Evolutionary conservation across 441 rosid genomes (phyloP), one percentile per base, ranked within the genome.

Genomic region (Adansonia grandidieri): DNA sequence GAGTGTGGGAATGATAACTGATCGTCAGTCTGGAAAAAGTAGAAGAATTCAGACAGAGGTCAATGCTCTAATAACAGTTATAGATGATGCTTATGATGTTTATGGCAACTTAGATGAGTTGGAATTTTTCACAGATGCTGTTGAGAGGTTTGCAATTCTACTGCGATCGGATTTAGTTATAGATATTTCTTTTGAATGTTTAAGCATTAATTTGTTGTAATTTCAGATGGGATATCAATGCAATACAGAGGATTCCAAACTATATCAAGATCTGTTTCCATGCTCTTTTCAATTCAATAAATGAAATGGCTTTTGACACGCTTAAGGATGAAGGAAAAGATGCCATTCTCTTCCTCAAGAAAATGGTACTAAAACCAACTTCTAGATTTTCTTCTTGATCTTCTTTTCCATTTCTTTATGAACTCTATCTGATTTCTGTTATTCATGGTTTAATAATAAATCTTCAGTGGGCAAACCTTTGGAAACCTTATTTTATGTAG

Each of bases 241-340:
- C 77, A 4, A 17, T 77, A 8, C 78, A 81, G 15, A 28, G 20
- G 13, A 81, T 87, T 70, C 87, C 87, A 4, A n/a, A 80, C 6
- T 83, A 79, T 32, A 84, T 84, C 85, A 75, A 81, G 74, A 44
- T 75, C 4, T 79, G 66, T 37, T 86, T 67, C 67, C 61, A 75
- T 0, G 24, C 78, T 45, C 57, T 87, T 0, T 13, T 73, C 45
- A 80, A 78, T 77, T 17, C 70, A 2, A 17, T 76, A 2, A 81
- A 84, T 15, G 81, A 78, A 54, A 79, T 78, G 42, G 79, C 66
- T 54, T 78, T 24, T 10, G 50, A 73, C 0, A 8, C 37, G 22
- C 77, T 78, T 2, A 81, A 47, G 44, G 74, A 69, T 1, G 64
- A 71, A 13, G 86, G 83, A 70, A 2, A 64, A 28, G 32, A 28